phyloP scores from a whole-genome alignment of 2,329 filamentous ascomycete species.

The Drechmeria coniospora region DNA sequence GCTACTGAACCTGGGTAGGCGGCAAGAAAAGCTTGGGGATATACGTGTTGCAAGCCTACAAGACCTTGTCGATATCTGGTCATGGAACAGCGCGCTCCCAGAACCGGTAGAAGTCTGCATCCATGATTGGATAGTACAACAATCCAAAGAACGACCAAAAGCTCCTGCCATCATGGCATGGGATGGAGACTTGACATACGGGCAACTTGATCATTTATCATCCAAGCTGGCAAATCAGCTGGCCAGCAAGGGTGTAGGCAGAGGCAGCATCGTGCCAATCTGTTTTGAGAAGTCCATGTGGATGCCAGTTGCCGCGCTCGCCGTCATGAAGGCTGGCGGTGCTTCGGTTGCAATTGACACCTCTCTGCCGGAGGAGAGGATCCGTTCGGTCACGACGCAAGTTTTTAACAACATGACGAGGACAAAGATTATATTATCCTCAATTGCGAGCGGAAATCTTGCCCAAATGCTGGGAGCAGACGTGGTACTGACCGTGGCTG shows the following conservation, averaged over 20 bases:
- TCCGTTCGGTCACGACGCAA: slow-evolving; percentile 6
- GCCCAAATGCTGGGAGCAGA: slow-evolving; percentile 2
- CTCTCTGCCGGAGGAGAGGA: slow-evolving; percentile 5
- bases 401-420: no score
- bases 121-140: slow-evolving; percentile 6
- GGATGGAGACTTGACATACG: slow-evolving; percentile 22
- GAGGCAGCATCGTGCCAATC: slow-evolving; percentile 9
- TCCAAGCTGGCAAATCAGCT: slow-evolving; percentile 5
- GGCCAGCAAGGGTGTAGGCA: slow-evolving; percentile 9
- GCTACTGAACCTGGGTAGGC: background rate
- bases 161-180: slow-evolving; percentile 9
- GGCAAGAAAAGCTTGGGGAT: slow-evolving; percentile 1
- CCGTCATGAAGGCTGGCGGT: slow-evolving; percentile 9
- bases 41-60: slow-evolving; percentile 3
- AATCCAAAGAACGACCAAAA: slow-evolving; percentile 5
- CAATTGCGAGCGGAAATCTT: slow-evolving; percentile 3
- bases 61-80: slow-evolving; percentile 8
- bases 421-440: slow-evolving; percentile 6
- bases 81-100: slow-evolving; percentile 6
- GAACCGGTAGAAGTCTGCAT: slow-evolving; percentile 5
- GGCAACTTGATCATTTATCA: slow-evolving; percentile 14
- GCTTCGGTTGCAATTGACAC: slow-evolving; percentile 13
- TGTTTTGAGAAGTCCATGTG: slow-evolving; percentile 12
- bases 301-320: slow-evolving; percentile 9
- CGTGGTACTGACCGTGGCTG: slow-evolving; percentile 1